phyloP scores from a whole-genome alignment of 2,329 filamentous ascomycete species.

The Diaporthe sp. region DNA sequence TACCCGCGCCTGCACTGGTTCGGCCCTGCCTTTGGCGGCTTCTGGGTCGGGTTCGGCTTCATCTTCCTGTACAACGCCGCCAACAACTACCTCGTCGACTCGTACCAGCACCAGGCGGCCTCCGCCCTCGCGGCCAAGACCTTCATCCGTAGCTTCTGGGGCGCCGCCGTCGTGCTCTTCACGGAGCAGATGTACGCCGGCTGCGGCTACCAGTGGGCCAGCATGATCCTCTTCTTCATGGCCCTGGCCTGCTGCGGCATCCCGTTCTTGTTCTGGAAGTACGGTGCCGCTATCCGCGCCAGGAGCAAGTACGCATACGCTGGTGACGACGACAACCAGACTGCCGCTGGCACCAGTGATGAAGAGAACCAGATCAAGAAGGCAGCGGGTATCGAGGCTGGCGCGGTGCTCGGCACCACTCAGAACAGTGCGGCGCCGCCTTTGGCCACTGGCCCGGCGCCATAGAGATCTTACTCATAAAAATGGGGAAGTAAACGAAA shows the following conservation, averaged over 20 bases:
- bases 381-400: conserved; percentile 20
- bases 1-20: conserved; percentile 77
- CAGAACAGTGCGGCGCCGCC: conserved; percentile 7
- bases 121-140: conserved; percentile 87
- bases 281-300: conserved; percentile 78
- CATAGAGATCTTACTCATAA: not conserved
- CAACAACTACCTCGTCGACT: conserved; percentile 79
- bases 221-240: conserved; percentile 79
- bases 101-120: conserved; percentile 79
- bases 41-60: conserved; percentile 83
- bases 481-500: not conserved
- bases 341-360: conserved; percentile 47
- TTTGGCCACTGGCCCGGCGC: conserved; percentile 23
- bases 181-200: conserved; percentile 84
- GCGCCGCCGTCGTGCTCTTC: conserved; percentile 82
- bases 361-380: conserved; percentile 51
- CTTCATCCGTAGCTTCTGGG: conserved; percentile 84
- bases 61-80: conserved; percentile 87
- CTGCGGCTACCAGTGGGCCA: conserved; percentile 83
- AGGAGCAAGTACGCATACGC: conserved; percentile 80
- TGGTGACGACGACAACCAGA: conserved; percentile 64
- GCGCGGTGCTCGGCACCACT: conserved; percentile 14
- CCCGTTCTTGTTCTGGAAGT: conserved; percentile 85
- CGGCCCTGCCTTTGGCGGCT: conserved; percentile 79
- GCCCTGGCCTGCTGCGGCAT: conserved; percentile 84